A percentile compares a stretch with the other conserved stretches of the same genome.
Evolutionary conservation across 148 eudicot genomes (phyloP).

Genomic region (Rhododendron mucronatum): DNA sequence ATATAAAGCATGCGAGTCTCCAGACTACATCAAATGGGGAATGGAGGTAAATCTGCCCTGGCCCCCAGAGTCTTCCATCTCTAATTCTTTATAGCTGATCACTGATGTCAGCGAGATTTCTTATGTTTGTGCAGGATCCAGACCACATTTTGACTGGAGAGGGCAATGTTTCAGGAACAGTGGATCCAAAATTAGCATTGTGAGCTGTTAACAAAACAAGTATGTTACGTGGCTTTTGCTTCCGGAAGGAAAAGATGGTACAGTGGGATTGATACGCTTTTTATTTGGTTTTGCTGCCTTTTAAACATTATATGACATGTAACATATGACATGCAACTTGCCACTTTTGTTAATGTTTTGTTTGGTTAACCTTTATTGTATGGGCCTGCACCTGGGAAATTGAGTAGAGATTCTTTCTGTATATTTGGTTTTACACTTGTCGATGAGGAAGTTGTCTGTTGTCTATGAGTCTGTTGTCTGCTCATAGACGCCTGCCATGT

Average conservation of each 20-base stretch:
- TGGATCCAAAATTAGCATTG: conserved; percentile 56
- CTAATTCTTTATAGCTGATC: background rate
- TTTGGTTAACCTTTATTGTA: background rate
- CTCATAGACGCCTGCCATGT: background rate
- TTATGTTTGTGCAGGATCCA: conserved; percentile 54
- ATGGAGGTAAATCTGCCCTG: conserved; percentile 66
- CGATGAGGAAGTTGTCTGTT: background rate
- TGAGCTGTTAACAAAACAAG: conserved; percentile 22
- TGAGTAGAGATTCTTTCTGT: background rate
- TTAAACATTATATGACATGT: background rate
- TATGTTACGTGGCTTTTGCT: conserved; percentile 5
- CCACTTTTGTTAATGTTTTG: background rate
- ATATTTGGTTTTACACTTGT: background rate
- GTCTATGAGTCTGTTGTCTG: background rate
- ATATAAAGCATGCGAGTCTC: conserved; percentile 99
- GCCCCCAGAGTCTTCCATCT: conserved; percentile 4
- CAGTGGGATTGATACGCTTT: background rate
- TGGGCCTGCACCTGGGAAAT: background rate
- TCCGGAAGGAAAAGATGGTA: background rate
- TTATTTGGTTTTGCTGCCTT: conserved; percentile 1
- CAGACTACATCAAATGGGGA: conserved; percentile 99
- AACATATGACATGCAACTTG: background rate
- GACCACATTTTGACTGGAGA: conserved; percentile 67
- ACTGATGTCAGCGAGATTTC: background rate
- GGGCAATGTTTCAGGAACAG: conserved; percentile 69